Evolutionary conservation across 2,329 filamentous ascomycete genomes (phyloP).

Genomic region (Penicillium digitatum): DNA sequence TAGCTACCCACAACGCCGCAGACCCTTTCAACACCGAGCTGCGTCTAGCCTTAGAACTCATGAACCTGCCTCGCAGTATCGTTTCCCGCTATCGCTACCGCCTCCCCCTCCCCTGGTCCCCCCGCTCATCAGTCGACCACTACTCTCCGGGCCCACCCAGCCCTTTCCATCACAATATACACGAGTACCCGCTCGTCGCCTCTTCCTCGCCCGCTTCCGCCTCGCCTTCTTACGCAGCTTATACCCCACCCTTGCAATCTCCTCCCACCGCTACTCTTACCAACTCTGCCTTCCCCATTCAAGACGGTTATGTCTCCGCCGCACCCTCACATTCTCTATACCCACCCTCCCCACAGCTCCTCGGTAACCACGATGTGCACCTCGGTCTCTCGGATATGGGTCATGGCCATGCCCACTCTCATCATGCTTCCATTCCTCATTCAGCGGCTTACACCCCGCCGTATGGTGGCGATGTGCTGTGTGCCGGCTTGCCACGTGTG

Average conservation of each 20-base stretch:
- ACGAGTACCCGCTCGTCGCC: conserved; percentile 31
- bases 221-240: conserved; percentile 37
- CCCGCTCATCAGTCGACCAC: conserved; percentile 36
- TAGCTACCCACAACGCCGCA: conserved; percentile 64
- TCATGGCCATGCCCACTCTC: conserved; percentile 13
- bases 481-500: conserved; percentile 28
- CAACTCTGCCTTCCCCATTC: conserved; percentile 37
- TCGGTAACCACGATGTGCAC: conserved; percentile 34
- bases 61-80: conserved; percentile 69
- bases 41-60: conserved; percentile 61
- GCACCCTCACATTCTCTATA: conserved; percentile 36
- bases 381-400: conserved; percentile 29
- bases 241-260: conserved; percentile 42
- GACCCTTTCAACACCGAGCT: conserved; percentile 55
- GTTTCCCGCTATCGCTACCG: conserved; percentile 65
- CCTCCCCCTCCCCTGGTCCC: conserved; percentile 66
- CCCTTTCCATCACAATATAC: conserved; percentile 31
- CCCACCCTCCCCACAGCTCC: conserved; percentile 35
- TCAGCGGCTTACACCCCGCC: conserved; percentile 39
- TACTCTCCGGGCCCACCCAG: conserved; percentile 38
- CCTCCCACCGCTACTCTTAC: conserved; percentile 38
- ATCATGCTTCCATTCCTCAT: conserved; percentile 28
- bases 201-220: conserved; percentile 40
- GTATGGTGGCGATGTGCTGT: conserved; percentile 33
- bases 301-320: conserved; percentile 33